phyloP scores from a whole-genome alignment of 768 basidiomycete genomes.

The Lentinula boryana region DNA sequence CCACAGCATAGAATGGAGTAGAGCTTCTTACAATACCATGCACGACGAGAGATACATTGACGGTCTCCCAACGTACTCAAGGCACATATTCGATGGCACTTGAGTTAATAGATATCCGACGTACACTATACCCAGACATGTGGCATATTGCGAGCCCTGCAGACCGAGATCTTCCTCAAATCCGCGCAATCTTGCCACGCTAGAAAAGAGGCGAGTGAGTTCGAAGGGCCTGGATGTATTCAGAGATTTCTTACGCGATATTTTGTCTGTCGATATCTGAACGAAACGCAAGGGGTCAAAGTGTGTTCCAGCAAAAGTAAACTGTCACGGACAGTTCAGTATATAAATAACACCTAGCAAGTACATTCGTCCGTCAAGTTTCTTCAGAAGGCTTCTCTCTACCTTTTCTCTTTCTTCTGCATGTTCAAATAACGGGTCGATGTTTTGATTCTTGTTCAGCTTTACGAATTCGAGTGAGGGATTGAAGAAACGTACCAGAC shows the following conservation, averaged over 20 bases:
- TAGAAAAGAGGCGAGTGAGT: slow-evolving; percentile 16
- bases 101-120: slow-evolving; percentile 77
- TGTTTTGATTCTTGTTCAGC: background rate
- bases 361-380: slow-evolving; percentile 46
- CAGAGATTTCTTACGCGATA: slow-evolving; percentile 39
- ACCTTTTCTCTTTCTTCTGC: background rate
- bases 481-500: background rate
- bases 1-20: slow-evolving; percentile 28
- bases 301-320: slow-evolving; percentile 10
- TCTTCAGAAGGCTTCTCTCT: slow-evolving; percentile 28
- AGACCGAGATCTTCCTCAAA: slow-evolving; percentile 65
- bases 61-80: slow-evolving; percentile 39
- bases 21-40: slow-evolving; percentile 51
- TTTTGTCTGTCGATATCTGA: slow-evolving; percentile 68
- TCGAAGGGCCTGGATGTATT: background rate
- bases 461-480: background rate
- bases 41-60: slow-evolving; percentile 63
- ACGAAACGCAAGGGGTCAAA: background rate
- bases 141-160: slow-evolving; percentile 58
- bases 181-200: slow-evolving; percentile 67
- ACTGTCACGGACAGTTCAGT: slow-evolving; percentile 37
- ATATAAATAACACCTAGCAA: slow-evolving; percentile 42
- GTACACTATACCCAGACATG: slow-evolving; percentile 64
- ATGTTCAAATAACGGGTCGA: background rate
- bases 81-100: slow-evolving; percentile 76